These are phyloP conservation scores for Akanthomyces uredinophilus DNA, from an alignment of 2,329 filamentous ascomycete species.

Conservation along the genomic window DNA sequence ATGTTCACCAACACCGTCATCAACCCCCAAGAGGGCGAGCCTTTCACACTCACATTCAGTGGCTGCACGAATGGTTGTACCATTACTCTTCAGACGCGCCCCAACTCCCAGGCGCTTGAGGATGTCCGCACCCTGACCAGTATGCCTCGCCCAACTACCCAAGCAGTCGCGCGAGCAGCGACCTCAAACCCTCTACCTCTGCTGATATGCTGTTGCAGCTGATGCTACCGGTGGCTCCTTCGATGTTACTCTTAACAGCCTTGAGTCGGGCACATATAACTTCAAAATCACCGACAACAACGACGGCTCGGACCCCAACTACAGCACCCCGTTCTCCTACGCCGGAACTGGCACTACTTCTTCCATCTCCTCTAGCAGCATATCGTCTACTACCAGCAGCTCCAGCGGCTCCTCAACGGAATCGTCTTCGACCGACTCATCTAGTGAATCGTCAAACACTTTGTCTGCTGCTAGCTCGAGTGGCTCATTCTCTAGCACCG, in stretches of 20 bases:
- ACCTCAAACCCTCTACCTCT: neutral
- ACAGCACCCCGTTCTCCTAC: slow-evolving; percentile 28
- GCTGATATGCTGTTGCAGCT: slow-evolving; percentile 14
- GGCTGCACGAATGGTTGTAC: slow-evolving; percentile 31
- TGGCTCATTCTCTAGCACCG: neutral
- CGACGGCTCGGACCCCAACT: slow-evolving; percentile 25
- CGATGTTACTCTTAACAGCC: slow-evolving; percentile 24
- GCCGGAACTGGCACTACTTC: slow-evolving; percentile 20
- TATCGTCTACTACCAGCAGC: neutral
- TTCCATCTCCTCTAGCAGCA: neutral
- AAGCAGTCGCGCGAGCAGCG: neutral
- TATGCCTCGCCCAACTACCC: slow-evolving; percentile 20
- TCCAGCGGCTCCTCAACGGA: slow-evolving; percentile 11
- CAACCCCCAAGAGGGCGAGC: slow-evolving; percentile 25
- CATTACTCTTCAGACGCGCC: slow-evolving; percentile 30
- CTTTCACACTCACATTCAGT: slow-evolving; percentile 28
- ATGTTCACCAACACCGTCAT: slow-evolving; percentile 29
- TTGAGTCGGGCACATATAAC: slow-evolving; percentile 29
- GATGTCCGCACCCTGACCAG: slow-evolving; percentile 27
- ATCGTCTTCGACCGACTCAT: slow-evolving; percentile 15
- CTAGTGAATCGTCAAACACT: slow-evolving; percentile 13
- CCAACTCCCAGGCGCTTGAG: slow-evolving; percentile 23
- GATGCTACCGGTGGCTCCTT: slow-evolving; percentile 19
- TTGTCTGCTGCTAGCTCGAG: neutral
- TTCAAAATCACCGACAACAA: slow-evolving; percentile 30